Conservation (phyloP, 2,329 filamentous ascomycete species). For the Ophiostoma pallidulum region DNA sequence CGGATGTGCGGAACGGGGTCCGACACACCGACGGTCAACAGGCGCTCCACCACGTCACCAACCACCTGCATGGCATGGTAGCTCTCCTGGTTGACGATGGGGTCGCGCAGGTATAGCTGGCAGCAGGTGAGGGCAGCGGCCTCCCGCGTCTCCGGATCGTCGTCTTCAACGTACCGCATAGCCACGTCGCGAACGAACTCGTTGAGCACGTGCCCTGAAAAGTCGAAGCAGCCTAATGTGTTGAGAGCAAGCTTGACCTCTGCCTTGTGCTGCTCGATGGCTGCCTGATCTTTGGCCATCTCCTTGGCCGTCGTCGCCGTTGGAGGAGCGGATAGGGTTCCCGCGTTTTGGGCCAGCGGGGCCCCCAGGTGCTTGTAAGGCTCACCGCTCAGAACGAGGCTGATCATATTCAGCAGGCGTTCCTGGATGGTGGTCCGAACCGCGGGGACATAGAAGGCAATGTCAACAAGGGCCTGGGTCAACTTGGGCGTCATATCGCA, state of each 20-base stretch:
- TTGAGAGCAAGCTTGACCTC: slow-evolving; percentile 91
- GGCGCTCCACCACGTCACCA: slow-evolving; percentile 92
- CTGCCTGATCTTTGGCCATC: slow-evolving; percentile 63
- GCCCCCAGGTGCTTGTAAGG: slow-evolving; percentile 89
- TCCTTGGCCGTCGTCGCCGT: slow-evolving; percentile 59
- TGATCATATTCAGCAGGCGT: slow-evolving; percentile 86
- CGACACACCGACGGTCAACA: slow-evolving; percentile 88
- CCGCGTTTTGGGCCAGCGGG: slow-evolving; percentile 38
- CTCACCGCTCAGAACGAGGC: slow-evolving; percentile 83
- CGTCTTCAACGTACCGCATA: slow-evolving; percentile 95
- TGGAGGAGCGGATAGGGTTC: slow-evolving; percentile 1
- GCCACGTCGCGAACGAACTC: slow-evolving; percentile 98
- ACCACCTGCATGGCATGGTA: slow-evolving; percentile 96
- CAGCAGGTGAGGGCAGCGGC: slow-evolving; percentile 95
- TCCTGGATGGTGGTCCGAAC: slow-evolving; percentile 91
- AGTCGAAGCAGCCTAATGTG: slow-evolving; percentile 96
- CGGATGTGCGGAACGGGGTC: slow-evolving; percentile 86
- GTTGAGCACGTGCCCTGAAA: slow-evolving; percentile 83
- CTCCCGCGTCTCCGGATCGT: slow-evolving; percentile 86
- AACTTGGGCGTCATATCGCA: slow-evolving; percentile 90
- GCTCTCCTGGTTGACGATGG: slow-evolving; percentile 95
- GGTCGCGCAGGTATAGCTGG: slow-evolving; percentile 92
- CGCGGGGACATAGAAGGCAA: slow-evolving; percentile 97
- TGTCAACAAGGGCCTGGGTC: slow-evolving; percentile 91
- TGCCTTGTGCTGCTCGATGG: slow-evolving; percentile 69